phyloP scores from a whole-genome alignment of 31 red algal species.

The Odonthalia washingtoniensis region DNA sequence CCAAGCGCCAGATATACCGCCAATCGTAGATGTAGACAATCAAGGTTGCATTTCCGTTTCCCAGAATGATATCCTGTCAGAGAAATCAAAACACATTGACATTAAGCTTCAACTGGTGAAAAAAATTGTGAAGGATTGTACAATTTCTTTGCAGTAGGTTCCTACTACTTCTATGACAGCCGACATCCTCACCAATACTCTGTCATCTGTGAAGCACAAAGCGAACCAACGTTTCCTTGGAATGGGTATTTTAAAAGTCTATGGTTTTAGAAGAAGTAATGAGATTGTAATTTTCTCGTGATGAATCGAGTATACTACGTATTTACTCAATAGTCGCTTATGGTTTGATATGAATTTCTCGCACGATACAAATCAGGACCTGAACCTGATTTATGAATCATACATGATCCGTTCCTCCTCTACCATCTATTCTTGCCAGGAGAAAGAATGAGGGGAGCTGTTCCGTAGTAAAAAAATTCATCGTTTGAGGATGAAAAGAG shows the following conservation, averaged over 20 bases:
- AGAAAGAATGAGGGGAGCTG: too few species aligned
- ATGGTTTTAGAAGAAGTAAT: slow-evolving; percentile 9
- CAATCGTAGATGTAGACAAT: slow-evolving; percentile 19
- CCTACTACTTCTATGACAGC: slow-evolving; percentile 25
- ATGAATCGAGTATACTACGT: too few species aligned
- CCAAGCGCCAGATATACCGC: neutral
- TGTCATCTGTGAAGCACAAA: neutral
- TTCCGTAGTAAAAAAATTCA: too few species aligned
- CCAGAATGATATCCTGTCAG: neutral
- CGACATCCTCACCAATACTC: slow-evolving; percentile 26
- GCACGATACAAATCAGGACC: too few species aligned
- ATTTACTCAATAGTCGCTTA: too few species aligned
- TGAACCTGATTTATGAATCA: too few species aligned
- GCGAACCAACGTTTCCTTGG: slow-evolving; percentile 7
- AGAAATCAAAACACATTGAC: slow-evolving; percentile 42
- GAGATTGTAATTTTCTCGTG: too few species aligned
- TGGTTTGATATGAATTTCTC: too few species aligned
- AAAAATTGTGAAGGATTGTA: neutral
- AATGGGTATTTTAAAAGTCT: neutral
- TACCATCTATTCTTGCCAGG: too few species aligned
- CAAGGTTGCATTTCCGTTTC: slow-evolving; percentile 21
- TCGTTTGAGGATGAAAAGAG: too few species aligned
- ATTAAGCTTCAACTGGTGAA: slow-evolving; percentile 30
- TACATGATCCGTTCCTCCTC: too few species aligned
- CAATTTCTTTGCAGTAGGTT: neutral